Evolutionary conservation across 257 asterid genomes (phyloP).

Genomic region (Ligustrum vulgare): DNA sequence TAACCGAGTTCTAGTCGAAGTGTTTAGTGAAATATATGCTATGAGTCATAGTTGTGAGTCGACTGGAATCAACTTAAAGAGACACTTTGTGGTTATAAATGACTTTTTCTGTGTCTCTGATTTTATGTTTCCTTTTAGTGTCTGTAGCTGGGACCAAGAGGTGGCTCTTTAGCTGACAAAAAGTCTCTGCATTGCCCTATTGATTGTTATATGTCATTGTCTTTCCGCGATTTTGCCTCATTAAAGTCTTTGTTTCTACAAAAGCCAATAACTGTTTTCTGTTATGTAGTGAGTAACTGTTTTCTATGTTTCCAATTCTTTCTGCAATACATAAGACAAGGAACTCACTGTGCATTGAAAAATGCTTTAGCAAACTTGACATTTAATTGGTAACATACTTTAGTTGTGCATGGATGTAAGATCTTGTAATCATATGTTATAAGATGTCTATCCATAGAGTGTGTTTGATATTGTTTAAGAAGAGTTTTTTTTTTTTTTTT

Average conservation of each 20-base stretch:
- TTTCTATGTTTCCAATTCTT: background rate
- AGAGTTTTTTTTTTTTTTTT: too few species aligned
- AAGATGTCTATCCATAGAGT: background rate
- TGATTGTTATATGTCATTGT: background rate
- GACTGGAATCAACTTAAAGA: background rate
- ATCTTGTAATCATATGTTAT: background rate
- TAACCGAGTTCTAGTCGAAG: background rate
- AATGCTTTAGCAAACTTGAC: background rate
- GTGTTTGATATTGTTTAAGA: too few species aligned
- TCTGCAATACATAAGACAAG: background rate
- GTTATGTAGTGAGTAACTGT: background rate
- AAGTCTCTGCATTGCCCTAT: background rate
- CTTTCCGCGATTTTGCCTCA: background rate
- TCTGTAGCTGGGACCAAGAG: too few species aligned
- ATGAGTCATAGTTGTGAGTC: conserved; percentile 6
- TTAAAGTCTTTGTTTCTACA: too few species aligned
- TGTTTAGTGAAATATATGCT: background rate
- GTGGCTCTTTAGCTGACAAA: too few species aligned
- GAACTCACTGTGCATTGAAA: background rate
- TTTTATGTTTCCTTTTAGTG: too few species aligned
- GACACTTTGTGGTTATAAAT: background rate
- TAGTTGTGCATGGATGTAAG: background rate
- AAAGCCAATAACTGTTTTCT: background rate
- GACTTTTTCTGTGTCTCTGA: too few species aligned
- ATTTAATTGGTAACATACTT: background rate